These are phyloP conservation scores for Quercus phellos DNA, from an alignment of 331 rosid genomes.

Conservation along the genomic window DNA sequence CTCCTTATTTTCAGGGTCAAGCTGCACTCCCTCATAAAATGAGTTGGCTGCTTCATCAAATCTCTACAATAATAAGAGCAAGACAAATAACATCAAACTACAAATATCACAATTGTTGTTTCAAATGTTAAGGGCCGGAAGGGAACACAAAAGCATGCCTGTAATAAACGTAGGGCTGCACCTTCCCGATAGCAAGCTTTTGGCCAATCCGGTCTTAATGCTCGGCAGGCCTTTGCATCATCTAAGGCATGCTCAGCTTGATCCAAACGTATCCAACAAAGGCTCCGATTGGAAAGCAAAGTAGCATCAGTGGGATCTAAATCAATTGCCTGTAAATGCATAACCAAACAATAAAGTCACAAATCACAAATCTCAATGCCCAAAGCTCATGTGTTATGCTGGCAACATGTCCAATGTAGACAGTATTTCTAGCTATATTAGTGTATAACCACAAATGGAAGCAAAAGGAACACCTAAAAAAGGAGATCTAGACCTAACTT, in stretches of 20 bases:
- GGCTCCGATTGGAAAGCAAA: conserved; percentile 81
- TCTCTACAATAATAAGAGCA: conserved; percentile 47
- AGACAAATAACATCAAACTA: conserved; percentile 2
- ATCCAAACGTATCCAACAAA: conserved; percentile 79
- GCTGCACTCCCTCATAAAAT: conserved; percentile 78
- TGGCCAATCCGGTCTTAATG: conserved; percentile 83
- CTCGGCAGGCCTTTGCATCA: conserved; percentile 87
- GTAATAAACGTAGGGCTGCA: conserved; percentile 80
- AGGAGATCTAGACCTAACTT: too few relatives aligned
- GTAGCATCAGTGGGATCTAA: conserved; percentile 65
- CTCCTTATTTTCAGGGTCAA: conserved; percentile 79
- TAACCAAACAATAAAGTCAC: not conserved
- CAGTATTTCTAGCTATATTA: too few relatives aligned
- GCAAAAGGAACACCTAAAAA: too few relatives aligned
- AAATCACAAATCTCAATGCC: not conserved
- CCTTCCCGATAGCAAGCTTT: conserved; percentile 98
- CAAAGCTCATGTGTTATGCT: conserved; percentile 5
- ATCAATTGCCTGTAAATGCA: conserved; percentile 73
- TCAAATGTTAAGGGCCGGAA: not conserved
- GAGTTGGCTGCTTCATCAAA: conserved; percentile 96
- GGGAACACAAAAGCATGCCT: conserved; percentile 49
- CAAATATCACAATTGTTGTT: not conserved
- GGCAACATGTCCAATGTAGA: too few relatives aligned
- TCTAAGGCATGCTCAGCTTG: conserved; percentile 85
- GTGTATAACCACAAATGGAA: too few relatives aligned